These are phyloP conservation scores for Candida tunisiensis DNA, from an alignment of 1,139 yeast genomes.

Conservation along the genomic window DNA sequence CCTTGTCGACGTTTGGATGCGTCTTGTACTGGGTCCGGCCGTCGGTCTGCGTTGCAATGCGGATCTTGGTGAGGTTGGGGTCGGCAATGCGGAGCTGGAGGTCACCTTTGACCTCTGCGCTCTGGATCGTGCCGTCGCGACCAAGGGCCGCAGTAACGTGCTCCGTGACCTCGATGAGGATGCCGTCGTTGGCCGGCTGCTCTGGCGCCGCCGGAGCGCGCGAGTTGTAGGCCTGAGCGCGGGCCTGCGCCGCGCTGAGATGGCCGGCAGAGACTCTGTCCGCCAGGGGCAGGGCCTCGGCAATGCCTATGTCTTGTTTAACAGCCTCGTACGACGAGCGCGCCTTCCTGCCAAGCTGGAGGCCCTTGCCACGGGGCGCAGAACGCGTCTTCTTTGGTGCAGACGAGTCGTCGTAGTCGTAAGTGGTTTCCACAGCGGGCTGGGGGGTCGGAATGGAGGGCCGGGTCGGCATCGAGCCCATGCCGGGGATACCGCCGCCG, in stretches of 20 bases:
- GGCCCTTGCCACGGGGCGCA: constrained; percentile 49
- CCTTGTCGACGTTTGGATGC: constrained; percentile 88
- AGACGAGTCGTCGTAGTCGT: background rate
- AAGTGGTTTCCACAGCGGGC: background rate
- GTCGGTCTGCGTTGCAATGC: constrained; percentile 37
- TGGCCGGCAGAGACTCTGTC: no score
- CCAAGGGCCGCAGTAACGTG: constrained; percentile 59
- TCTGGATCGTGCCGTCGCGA: constrained; percentile 66
- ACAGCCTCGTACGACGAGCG: constrained; percentile 4
- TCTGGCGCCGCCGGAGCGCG: constrained; percentile 13
- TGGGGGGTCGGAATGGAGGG: background rate
- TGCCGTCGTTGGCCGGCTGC: constrained; percentile 45
- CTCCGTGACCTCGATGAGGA: constrained; percentile 64
- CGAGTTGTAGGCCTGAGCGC: no score
- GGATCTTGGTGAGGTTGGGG: constrained; percentile 46
- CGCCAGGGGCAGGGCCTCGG: no score
- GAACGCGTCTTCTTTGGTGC: constrained; percentile 6
- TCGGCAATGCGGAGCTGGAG: constrained; percentile 77
- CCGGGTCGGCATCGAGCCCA: constrained; percentile 2
- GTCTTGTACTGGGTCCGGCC: constrained; percentile 56
- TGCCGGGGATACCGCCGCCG: constrained; percentile 3
- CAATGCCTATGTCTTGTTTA: no score
- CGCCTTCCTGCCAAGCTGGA: constrained; percentile 64
- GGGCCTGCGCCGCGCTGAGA: no score
- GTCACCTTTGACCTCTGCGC: constrained; percentile 80